Percentiles rank a stretch among this genome's conserved stretches.
These are phyloP conservation scores for Neonectria magnoliae DNA, from an alignment of 2,329 filamentous ascomycete genomes.

Conservation along the genomic window DNA sequence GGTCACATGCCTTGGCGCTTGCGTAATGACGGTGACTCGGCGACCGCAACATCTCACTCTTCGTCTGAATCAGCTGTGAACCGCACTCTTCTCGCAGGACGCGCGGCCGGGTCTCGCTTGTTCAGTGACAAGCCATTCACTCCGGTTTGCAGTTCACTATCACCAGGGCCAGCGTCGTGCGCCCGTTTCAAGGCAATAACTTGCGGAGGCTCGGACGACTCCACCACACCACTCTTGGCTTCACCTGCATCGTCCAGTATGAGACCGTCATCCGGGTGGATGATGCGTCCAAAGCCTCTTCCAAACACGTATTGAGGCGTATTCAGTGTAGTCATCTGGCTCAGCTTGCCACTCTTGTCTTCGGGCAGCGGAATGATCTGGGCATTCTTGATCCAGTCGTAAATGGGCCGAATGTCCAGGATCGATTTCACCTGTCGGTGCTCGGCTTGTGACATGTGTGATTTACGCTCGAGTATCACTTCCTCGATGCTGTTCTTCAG, in stretches of 20 bases:
- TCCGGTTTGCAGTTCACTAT: conserved; percentile 20
- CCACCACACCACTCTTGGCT: conserved; percentile 19
- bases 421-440: conserved; percentile 65
- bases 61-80: conserved; percentile 40
- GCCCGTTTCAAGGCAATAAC: conserved; percentile 40
- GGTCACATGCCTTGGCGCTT: background rate
- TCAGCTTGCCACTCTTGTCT: conserved; percentile 46
- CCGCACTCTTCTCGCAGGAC: conserved; percentile 47
- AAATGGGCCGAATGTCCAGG: conserved; percentile 67
- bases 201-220: conserved; percentile 15
- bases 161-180: conserved; percentile 28
- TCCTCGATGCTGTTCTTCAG: conserved; percentile 85
- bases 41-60: conserved; percentile 21
- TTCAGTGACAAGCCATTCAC: conserved; percentile 21
- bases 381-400: conserved; percentile 67
- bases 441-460: conserved; percentile 77
- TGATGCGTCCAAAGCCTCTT: conserved; percentile 54
- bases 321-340: conserved; percentile 60
- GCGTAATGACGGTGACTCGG: conserved; percentile 1
- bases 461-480: conserved; percentile 77
- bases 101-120: conserved; percentile 33
- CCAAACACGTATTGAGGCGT: conserved; percentile 62
- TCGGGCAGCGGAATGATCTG: conserved; percentile 52
- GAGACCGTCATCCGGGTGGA: conserved; percentile 59
- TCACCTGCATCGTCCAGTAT: conserved; percentile 42